Conservation (phyloP, 164 flowering plant species). For the Dillenia turbinata region DNA sequence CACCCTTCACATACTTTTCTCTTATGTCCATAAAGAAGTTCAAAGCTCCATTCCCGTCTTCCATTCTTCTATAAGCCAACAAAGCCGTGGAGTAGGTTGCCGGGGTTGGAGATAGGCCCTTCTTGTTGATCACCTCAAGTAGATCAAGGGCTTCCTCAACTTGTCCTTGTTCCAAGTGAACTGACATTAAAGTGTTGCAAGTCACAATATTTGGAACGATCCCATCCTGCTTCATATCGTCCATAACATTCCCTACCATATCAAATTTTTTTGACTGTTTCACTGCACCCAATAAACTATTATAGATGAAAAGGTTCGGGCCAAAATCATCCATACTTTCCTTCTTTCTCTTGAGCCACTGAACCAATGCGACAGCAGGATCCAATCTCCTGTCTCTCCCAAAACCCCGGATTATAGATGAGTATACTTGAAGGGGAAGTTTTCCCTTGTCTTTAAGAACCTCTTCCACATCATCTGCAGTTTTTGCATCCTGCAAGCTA, state of each 20-base stretch:
- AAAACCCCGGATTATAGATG: constrained; percentile 64
- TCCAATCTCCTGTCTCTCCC: constrained; percentile 60
- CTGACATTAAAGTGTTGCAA: constrained; percentile 73
- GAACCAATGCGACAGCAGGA: constrained; percentile 65
- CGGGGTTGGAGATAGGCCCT: constrained; percentile 58
- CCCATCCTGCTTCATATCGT: constrained; percentile 65
- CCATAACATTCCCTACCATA: constrained; percentile 40
- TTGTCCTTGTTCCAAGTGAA: constrained; percentile 58
- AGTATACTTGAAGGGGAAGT: constrained; percentile 70
- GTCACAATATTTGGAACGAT: constrained; percentile 67
- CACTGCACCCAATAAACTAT: constrained; percentile 77
- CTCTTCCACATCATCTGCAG: constrained; percentile 73
- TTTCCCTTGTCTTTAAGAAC: constrained; percentile 58
- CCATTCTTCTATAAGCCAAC: constrained; percentile 66
- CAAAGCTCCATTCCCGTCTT: constrained; percentile 85
- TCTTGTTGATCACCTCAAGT: constrained; percentile 45
- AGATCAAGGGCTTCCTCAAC: constrained; percentile 49
- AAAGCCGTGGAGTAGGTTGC: constrained; percentile 82
- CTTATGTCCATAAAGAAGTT: constrained; percentile 50
- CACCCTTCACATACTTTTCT: constrained; percentile 57
- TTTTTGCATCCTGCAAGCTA: constrained; percentile 46
- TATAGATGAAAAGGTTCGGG: constrained; percentile 75
- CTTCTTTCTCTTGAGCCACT: constrained; percentile 75
- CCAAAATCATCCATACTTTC: constrained; percentile 31
- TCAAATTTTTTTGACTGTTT: constrained; percentile 49